These are phyloP conservation scores for Mycothermus thermophilus DNA, from an alignment of 495 filamentous ascomycete species.

Conservation along the genomic window DNA sequence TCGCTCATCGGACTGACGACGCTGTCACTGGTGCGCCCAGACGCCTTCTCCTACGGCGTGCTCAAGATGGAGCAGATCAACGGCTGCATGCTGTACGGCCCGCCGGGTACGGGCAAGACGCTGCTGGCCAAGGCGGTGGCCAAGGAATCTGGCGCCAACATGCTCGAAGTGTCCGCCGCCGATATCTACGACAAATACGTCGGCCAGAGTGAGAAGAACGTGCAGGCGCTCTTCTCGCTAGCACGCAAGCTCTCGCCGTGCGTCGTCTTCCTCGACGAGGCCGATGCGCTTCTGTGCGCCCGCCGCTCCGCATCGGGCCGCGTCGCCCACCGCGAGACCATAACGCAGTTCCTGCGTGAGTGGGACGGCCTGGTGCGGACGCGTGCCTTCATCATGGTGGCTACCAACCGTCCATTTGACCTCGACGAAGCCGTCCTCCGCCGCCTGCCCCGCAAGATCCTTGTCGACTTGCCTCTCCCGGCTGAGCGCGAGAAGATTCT, in stretches of 20 bases:
- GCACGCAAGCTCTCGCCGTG: conserved; percentile 88
- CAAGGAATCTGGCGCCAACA: conserved; percentile 81
- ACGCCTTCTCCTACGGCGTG: conserved; percentile 93
- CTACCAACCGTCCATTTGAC: conserved; percentile 92
- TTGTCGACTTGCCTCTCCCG: conserved; percentile 75
- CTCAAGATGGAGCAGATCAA: conserved; percentile 82
- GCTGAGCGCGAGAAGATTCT: conserved; percentile 69
- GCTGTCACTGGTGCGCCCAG: conserved; percentile 73
- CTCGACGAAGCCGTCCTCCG: conserved; percentile 89
- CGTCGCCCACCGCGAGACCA: conserved; percentile 67
- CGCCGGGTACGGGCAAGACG: conserved; percentile 92
- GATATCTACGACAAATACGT: conserved; percentile 94
- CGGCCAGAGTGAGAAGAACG: conserved; percentile 93
- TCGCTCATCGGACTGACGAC: conserved; percentile 81
- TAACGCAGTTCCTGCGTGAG: conserved; percentile 95
- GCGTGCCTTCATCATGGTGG: conserved; percentile 95
- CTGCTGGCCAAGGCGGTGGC: conserved; percentile 91
- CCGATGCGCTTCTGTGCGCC: conserved; percentile 76
- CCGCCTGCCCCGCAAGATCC: conserved; percentile 64
- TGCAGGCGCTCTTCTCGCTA: conserved; percentile 79
- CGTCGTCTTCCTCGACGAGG: conserved; percentile 95
- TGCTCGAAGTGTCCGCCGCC: conserved; percentile 42
- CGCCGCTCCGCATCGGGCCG: conserved; percentile 45
- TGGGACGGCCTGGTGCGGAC: conserved; percentile 68
- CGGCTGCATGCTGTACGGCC: conserved; percentile 82